Evolutionary conservation across 2,329 filamentous ascomycete genomes (phyloP).

Genomic region (Parascedosporium putredinis): DNA sequence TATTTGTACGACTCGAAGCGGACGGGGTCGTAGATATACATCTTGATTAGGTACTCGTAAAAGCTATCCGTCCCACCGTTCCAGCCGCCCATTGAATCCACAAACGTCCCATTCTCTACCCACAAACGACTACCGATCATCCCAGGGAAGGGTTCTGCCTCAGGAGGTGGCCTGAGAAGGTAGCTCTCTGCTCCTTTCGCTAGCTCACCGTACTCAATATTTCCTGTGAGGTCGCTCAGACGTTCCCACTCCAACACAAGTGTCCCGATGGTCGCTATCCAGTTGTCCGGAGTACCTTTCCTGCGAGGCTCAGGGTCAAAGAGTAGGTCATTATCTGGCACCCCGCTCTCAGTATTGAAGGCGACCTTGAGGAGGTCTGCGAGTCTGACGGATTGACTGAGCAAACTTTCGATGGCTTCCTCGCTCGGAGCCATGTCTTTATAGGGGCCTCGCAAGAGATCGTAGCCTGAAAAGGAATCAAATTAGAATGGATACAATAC

Average conservation of each 20-base stretch:
- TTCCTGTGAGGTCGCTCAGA: constrained; percentile 63
- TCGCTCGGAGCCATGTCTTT: constrained; percentile 32
- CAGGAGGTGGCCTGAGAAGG: constrained; percentile 48
- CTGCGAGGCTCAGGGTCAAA: constrained; percentile 41
- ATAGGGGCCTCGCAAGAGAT: constrained; percentile 61
- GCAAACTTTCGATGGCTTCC: constrained; percentile 44
- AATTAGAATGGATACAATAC: background rate
- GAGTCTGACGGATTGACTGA: constrained; percentile 57
- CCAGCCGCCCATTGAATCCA: constrained; percentile 63
- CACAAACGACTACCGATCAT: constrained; percentile 60
- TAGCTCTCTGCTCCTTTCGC: constrained; percentile 59
- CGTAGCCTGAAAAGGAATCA: constrained; percentile 38
- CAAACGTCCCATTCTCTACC: constrained; percentile 54
- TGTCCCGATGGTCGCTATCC: constrained; percentile 66
- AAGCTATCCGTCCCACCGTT: constrained; percentile 67
- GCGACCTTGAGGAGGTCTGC: constrained; percentile 66
- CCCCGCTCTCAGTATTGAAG: constrained; percentile 65
- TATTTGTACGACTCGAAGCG: constrained; percentile 58
- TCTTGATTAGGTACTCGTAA: constrained; percentile 88
- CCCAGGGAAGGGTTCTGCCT: constrained; percentile 63
- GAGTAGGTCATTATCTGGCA: constrained; percentile 60
- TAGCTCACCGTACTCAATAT: constrained; percentile 55
- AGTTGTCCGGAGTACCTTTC: constrained; percentile 48
- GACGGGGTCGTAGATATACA: constrained; percentile 67
- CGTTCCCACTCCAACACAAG: constrained; percentile 77